Evolutionary conservation across 1,284 basidiomycete species (phyloP), one percentile per base, ranked within the genome.

Genomic region (Trametes sp.): DNA sequence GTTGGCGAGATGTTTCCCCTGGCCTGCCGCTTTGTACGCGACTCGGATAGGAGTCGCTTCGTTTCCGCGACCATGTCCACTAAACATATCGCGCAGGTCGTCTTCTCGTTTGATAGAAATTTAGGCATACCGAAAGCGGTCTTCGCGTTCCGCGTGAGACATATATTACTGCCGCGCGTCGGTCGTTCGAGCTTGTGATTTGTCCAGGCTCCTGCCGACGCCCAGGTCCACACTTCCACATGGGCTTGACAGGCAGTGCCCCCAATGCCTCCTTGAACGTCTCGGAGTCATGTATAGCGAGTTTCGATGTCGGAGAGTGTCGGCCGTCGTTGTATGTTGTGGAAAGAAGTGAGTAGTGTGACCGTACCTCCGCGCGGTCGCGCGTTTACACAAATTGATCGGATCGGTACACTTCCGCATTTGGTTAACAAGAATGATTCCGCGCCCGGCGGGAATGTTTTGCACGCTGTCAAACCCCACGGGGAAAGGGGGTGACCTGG

Each of bases 381-480:
- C 14, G 52, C 52, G 59, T 35, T 29, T 28, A 24, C 35, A n/a
- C n/a, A n/a, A 4, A 14, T 55, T 52, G 55, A 51, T 56, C 59
- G 41, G 59, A 62, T 57, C 61, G 57, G 31, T 46, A n/a, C 33
- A 23, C 41, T n/a, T 54, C 61, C 55, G 9, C 33, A 62, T 24
- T 57, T 41, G 61, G 61, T 23, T 42, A 62, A 31, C 44, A 57
- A 57, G 61, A 62, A 62, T 62, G 61, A 57, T 62, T 38, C 54
- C 59, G 4, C 52, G 21, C 19, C 24, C 59, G 52, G 59, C 29
- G 26, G 28, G 36, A 60, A 54, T 42, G 59, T 60, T 60, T 23
- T 42, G 16, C 59, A 49, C n/a, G n/a, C n/a, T n/a, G n/a, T n/a
- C n/a, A n/a, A n/a, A n/a, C 59, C 59, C 52, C 59, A 54, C 59